A percentile compares a stretch with the other conserved stretches of the same genome.
Evolutionary conservation across 306 rosid species (phyloP).

Genomic region (Cucurbita moschata): DNA sequence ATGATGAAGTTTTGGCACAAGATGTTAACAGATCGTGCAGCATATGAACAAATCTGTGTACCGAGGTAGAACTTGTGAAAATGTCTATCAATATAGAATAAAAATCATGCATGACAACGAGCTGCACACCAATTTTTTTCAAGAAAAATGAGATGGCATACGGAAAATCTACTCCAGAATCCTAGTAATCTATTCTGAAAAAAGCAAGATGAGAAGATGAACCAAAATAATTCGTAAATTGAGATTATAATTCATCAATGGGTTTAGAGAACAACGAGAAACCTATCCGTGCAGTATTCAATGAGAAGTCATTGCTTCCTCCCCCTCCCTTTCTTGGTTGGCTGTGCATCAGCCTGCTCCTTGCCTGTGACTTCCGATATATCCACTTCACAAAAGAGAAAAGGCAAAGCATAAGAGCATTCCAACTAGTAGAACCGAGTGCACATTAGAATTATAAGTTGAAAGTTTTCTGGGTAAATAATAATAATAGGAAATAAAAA

Average conservation of each 20-base stretch:
- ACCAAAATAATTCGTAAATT: background rate
- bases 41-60: background rate
- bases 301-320: constrained; percentile 45
- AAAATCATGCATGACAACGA: background rate
- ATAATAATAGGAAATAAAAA: background rate
- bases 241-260: background rate
- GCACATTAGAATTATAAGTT: background rate
- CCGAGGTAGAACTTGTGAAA: background rate
- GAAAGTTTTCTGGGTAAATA: background rate
- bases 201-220: background rate
- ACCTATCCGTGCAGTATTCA: constrained; percentile 10
- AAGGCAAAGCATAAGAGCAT: constrained; percentile 4
- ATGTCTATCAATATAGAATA: background rate
- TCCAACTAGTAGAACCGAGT: background rate
- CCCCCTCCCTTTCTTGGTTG: constrained; percentile 73
- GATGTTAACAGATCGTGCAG: background rate
- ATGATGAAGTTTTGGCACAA: background rate
- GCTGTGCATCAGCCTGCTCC: constrained; percentile 60
- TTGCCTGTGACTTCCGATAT: constrained; percentile 66
- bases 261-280: background rate
- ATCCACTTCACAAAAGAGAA: constrained; percentile 37
- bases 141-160: background rate
- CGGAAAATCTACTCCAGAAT: background rate
- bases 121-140: background rate
- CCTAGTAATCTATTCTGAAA: background rate